Evolutionary conservation across 345 rosid genomes (phyloP), one percentile per base, ranked within the genome.

Genomic region (Populus alba): DNA sequence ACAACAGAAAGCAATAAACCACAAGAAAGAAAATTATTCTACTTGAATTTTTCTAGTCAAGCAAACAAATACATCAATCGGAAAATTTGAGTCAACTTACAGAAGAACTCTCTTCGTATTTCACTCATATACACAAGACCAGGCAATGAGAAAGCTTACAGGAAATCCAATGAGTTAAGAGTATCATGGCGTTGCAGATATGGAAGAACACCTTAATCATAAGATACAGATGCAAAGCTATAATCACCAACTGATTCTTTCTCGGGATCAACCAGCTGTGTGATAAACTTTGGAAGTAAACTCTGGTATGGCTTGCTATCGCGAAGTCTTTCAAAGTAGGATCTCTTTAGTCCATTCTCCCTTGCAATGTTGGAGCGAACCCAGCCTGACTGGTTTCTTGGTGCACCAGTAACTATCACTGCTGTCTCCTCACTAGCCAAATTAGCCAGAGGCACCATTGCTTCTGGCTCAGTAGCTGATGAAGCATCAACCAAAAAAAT

Each of bases 391-490:
- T 5, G 20, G 51, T 77, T 71, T 12, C 66, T 51, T 6, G 78
- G 76, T 27, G 77, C 38, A 71, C 88, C 85, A 10, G 80, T 79
- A 16, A 83, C 85, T 53, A 86, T 29, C 6, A 86, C 79, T 1
- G 72, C 45, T 2, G 88, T 86, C 9, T 45, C 27, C 62, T 83
- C 80, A 55, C 39, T 35, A 10, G 81, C 84, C 22, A 86, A 76
- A 70, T 84, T 82, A 51, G 81, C 82, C 41, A 87, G 61, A 15
- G 89, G 53, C 57, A 87, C 80, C 81, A 84, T 76, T 29, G 77
- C 77, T 79, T 84, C 86, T 3, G 89, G 89, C 45, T 87, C 89
- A 18, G 79, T 82, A 11, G 81, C 83, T 4, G 74, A 76, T 0
- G 87, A 84, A 22, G 87, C 84, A 63, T 84, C 87, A 53, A 84